Evolutionary conservation across 305 asterid genomes (phyloP).

Genomic region (Caryopteris hybrid): DNA sequence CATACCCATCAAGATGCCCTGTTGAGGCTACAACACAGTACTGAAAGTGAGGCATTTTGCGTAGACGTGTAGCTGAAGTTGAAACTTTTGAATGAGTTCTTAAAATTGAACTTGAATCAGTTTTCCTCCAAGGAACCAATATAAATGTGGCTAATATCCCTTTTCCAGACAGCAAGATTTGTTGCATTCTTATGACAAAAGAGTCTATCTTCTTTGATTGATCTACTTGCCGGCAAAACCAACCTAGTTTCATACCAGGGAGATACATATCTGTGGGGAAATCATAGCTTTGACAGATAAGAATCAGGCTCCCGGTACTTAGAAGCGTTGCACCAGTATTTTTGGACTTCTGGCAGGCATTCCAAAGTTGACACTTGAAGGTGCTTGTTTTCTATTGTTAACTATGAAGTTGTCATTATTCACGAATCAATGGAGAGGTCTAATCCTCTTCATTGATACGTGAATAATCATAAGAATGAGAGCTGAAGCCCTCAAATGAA

Average conservation of each 20-base stretch:
- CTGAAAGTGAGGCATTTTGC: not conserved
- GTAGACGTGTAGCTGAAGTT: not conserved
- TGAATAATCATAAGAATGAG: not conserved
- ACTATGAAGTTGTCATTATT: slow-evolving; percentile 16
- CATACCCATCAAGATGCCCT: slow-evolving; percentile 13
- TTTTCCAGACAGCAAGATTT: slow-evolving; percentile 1
- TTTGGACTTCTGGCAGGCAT: not conserved
- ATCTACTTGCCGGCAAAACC: not conserved
- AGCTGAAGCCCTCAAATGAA: not conserved
- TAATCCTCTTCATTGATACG: not conserved
- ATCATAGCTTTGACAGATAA: slow-evolving; percentile 17
- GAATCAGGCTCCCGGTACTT: slow-evolving; percentile 13
- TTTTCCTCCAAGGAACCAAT: not conserved
- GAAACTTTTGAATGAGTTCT: slow-evolving; percentile 1
- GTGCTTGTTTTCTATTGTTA: not conserved
- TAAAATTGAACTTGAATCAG: slow-evolving; percentile 7
- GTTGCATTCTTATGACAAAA: not conserved
- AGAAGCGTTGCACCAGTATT: slow-evolving; percentile 9
- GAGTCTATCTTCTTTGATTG: not conserved
- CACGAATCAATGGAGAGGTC: not conserved
- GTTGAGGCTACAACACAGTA: slow-evolving; percentile 2
- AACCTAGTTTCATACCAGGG: slow-evolving; percentile 7
- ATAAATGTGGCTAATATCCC: not conserved
- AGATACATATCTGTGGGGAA: not conserved
- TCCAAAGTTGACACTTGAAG: not conserved